Conservation (phyloP, 2,329 filamentous ascomycete species). For the Calonectria fujianensis region DNA sequence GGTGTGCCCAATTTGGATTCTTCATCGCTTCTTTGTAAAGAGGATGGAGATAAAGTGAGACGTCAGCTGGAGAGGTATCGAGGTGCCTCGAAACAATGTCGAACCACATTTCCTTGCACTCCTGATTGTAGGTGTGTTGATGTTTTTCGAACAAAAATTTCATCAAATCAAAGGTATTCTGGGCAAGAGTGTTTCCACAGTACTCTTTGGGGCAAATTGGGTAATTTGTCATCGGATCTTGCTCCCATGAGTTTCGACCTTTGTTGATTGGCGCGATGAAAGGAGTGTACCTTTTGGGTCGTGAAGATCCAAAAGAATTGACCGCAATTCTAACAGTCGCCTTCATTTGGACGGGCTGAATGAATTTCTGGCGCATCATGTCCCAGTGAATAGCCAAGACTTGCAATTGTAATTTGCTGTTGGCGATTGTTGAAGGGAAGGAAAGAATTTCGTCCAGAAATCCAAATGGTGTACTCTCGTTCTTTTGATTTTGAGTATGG, state of each 20-base stretch:
- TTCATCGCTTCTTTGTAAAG: background rate
- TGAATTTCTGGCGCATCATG: background rate
- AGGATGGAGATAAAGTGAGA: background rate
- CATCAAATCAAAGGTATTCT: background rate
- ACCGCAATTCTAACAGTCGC: too few species aligned
- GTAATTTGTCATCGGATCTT: background rate
- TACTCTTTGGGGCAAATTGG: background rate
- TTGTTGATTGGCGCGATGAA: background rate
- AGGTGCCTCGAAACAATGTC: background rate
- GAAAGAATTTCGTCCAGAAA: background rate
- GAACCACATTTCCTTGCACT: background rate
- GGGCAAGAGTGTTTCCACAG: background rate
- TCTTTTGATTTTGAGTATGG: background rate
- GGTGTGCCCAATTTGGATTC: background rate
- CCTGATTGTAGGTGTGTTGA: background rate
- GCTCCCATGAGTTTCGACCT: too few species aligned
- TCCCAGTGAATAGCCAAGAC: too few species aligned
- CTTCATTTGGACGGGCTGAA: background rate
- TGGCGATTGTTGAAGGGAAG: background rate
- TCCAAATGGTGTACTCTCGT: background rate
- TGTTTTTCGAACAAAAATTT: background rate
- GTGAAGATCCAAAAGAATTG: background rate
- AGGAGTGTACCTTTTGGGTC: background rate
- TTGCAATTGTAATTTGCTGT: background rate
- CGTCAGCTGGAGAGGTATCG: background rate